Evolutionary conservation across 1,139 yeast species (phyloP), one percentile per base, ranked within the genome.

Genomic region (Yamadazyma membranifaciens): DNA sequence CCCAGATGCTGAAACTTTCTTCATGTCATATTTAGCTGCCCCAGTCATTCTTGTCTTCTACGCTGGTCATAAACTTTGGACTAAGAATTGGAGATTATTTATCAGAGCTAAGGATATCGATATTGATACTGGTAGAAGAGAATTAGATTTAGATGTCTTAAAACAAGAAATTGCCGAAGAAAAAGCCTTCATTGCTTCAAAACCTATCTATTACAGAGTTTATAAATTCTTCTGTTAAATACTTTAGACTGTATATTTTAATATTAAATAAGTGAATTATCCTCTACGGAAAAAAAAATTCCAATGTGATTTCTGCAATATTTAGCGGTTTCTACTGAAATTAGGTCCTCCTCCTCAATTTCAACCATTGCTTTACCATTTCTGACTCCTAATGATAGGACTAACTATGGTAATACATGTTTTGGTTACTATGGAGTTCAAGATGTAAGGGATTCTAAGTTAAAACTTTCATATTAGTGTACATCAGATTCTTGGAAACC

Each of bases 111-210:
- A 62, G 34, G 78, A 80, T 40, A 75, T 83, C 51, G 88, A 83
- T 57, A 62, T 83, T 45, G 86, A 81, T 50, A 70, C 84, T 13
- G 88, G 87, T 54, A 80, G 88, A 77, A 76, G 81, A 59, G 83
- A 78, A 49, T 62, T 78, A 42, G 88, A 83, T 56, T 61, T 81
- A 55, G 87, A 81, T 47, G 68, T 80, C 36, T 67, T 81, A 55
- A 80, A 73, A 59, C 84, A 81, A 62, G 88, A 83, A 60, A 64
- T 81, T 55, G 75, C 76, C 22, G 81, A 79, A 56, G 87, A 82
- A 62, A 75, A 66, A 50, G 81, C 76, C 32, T 62, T 56, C 42
- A 50, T 80, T 43, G 73, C 73, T 17, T 51, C 76, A 34, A 78
- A 69, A 51, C 84, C 87, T 29, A 62, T 71, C 47, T 74, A 68